phyloP scores from a whole-genome alignment of 2,329 filamentous ascomycete species.

The Spiromastix sp. region DNA sequence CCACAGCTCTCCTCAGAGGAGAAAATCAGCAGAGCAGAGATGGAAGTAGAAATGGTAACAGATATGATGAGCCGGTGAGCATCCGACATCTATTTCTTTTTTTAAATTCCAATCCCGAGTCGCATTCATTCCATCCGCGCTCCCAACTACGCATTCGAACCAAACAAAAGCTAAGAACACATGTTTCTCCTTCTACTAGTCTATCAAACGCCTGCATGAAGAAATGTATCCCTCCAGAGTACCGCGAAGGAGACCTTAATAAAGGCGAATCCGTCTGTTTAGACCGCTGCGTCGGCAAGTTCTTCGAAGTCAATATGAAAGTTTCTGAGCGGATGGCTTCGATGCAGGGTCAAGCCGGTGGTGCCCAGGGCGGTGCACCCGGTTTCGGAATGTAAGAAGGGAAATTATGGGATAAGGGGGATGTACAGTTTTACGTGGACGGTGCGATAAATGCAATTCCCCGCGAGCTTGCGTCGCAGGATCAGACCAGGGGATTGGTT shows the following conservation, averaged over 20 bases:
- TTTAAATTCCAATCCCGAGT: too few relatives aligned
- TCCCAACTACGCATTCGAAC: too few relatives aligned
- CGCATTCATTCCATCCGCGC: too few relatives aligned
- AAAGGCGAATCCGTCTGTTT: slow-evolving; percentile 98
- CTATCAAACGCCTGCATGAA: slow-evolving; percentile 81
- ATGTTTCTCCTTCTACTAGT: too few relatives aligned
- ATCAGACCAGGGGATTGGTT: too few relatives aligned
- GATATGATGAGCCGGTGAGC: slow-evolving; percentile 95
- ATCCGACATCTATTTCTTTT: too few relatives aligned
- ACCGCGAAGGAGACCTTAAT: slow-evolving; percentile 94
- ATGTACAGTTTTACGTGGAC: too few relatives aligned
- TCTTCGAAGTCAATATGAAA: slow-evolving; percentile 98
- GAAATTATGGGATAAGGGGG: slow-evolving; percentile 5
- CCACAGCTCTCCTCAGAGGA: slow-evolving; percentile 88
- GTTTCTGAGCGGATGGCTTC: slow-evolving; percentile 96
- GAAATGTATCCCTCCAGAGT: slow-evolving; percentile 87
- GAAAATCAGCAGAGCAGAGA: slow-evolving; percentile 93
- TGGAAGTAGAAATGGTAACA: slow-evolving; percentile 93
- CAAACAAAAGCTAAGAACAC: too few relatives aligned
- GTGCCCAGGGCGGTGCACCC: slow-evolving; percentile 48
- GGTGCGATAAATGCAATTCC: too few relatives aligned
- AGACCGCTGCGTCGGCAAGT: slow-evolving; percentile 94
- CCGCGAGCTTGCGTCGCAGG: too few relatives aligned
- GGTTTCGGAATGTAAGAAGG: slow-evolving; percentile 43
- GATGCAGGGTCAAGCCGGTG: slow-evolving; percentile 77